Percentiles rank a stretch among this genome's conserved stretches.
Conservation (phyloP, 371 early-diverging fungal species). For the Mucor circinelloides region DNA sequence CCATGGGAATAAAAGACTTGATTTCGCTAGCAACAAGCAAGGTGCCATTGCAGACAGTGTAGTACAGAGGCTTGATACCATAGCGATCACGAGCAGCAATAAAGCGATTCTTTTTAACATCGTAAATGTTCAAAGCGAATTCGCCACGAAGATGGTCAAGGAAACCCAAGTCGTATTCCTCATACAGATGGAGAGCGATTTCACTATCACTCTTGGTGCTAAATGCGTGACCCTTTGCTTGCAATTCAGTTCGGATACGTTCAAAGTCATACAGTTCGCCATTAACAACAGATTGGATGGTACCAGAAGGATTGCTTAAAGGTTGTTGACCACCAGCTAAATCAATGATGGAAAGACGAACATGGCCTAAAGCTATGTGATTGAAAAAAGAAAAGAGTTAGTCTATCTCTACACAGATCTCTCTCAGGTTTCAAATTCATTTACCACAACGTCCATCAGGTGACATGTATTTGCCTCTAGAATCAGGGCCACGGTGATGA, state of each 20-base stretch:
- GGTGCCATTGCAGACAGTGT: slow-evolving; percentile 18
- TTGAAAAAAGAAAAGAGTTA: background rate
- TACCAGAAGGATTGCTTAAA: background rate
- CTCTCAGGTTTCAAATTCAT: background rate
- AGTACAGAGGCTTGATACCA: slow-evolving; percentile 28
- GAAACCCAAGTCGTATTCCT: slow-evolving; percentile 17
- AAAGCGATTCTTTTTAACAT: slow-evolving; percentile 9
- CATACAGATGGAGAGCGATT: slow-evolving; percentile 25
- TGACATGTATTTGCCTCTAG: slow-evolving; percentile 16
- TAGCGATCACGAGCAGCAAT: slow-evolving; percentile 24
- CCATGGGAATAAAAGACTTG: slow-evolving; percentile 25
- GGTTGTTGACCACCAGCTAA: slow-evolving; percentile 27
- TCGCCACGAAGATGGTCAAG: slow-evolving; percentile 27
- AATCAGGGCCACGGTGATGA: slow-evolving; percentile 27
- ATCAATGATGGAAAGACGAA: slow-evolving; percentile 27
- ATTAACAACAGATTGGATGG: slow-evolving; percentile 23
- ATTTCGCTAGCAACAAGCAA: slow-evolving; percentile 26
- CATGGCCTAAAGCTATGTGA: slow-evolving; percentile 17
- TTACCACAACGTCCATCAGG: slow-evolving; percentile 26
- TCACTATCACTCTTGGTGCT: slow-evolving; percentile 29
- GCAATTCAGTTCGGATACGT: slow-evolving; percentile 15
- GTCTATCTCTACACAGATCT: background rate
- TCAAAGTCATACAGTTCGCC: slow-evolving; percentile 30
- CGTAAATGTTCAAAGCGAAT: slow-evolving; percentile 23
- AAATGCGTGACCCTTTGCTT: slow-evolving; percentile 14